These are phyloP conservation scores for Quercus aquifolioides DNA, from an alignment of 306 rosid genomes.

Conservation along the genomic window DNA sequence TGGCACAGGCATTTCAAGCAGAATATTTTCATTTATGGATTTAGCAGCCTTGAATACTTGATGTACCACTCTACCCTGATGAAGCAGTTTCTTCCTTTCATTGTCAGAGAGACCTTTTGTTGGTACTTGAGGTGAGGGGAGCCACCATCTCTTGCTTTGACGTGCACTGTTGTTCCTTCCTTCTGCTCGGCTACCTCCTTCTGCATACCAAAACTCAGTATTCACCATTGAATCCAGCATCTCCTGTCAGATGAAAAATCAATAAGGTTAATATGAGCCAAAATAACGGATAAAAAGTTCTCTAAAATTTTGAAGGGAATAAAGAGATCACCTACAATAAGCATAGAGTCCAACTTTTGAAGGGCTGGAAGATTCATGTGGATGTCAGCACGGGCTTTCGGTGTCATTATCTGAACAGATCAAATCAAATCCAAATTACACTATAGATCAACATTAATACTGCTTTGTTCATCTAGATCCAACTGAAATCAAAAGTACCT, in stretches of 20 bases:
- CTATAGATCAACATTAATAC: not conserved
- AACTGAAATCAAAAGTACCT: conserved; percentile 50
- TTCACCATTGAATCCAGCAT: conserved; percentile 81
- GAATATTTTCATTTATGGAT: conserved; percentile 73
- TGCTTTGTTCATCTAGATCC: not conserved
- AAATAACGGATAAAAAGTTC: conserved; percentile 1
- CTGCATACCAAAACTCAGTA: conserved; percentile 85
- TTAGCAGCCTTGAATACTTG: conserved; percentile 93
- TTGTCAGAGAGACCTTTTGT: conserved; percentile 67
- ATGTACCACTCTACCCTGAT: conserved; percentile 62
- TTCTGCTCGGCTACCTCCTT: conserved; percentile 80
- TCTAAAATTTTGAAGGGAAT: conserved; percentile 8
- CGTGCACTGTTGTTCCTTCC: conserved; percentile 41
- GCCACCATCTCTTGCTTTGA: conserved; percentile 86
- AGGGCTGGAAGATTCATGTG: conserved; percentile 96
- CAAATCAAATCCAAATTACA: not conserved
- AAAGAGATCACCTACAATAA: conserved; percentile 62
- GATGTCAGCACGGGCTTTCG: conserved; percentile 86
- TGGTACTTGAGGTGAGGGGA: conserved; percentile 80
- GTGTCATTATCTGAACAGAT: conserved; percentile 82
- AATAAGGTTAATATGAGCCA: not conserved
- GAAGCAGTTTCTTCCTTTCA: conserved; percentile 56
- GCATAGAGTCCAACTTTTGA: conserved; percentile 92
- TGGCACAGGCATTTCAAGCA: conserved; percentile 91
- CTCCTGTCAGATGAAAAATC: conserved; percentile 48